Base-by-base conservation (phyloP, 192 early-diverging fungal species). In the Backusella luteola region DNA sequence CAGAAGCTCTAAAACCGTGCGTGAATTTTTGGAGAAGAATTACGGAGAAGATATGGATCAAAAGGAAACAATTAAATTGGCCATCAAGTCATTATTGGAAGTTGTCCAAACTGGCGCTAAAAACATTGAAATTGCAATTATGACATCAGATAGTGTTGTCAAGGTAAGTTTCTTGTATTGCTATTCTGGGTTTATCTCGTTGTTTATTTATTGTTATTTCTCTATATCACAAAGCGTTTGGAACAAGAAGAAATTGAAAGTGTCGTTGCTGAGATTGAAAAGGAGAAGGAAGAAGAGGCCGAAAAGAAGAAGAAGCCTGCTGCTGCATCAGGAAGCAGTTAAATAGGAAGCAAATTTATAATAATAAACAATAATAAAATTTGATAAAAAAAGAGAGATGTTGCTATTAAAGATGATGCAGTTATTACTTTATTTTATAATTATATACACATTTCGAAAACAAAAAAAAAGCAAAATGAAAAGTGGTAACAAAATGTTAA, bases 81-180 rank as follows among this genome's bases (percentile, higher is more conserved):
- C 96, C 4, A 91, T 98, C 79, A 93, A 92, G 80, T 94, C 95
- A 67, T 83, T 99, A 77, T 85, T 99, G 63, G 98, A 98, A 88
- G 95, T 99, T 76, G 98, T 99, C 71, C 98, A 99, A 89, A 99
- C 96, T 4, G 98, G 98, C 44, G 94, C 98, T 72, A 99, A 99
- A 90, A 99, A 99, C 83, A 99, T 99, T 86, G 98, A 99, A 80
- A 93, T 99, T 79, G 93, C 95, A 15, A 87, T 95, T 23, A 97
- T 98, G 94, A 94, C 92, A 46, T 77, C 85, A 21, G 93, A 96
- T 75, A 86, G 90, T 69, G 82, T 87, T 32, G 79, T 92, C 17
- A 90, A 91, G 87, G 92, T 94, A 84, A 70, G 8, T 41, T 0
- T 53, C 38, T 21, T 52, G 6, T 14, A 39, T 12, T 39, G 0